Evolutionary conservation across 2,329 filamentous ascomycete genomes (phyloP), one percentile per base, ranked within the genome.

Genomic region (Keithomyces neogunnii): DNA sequence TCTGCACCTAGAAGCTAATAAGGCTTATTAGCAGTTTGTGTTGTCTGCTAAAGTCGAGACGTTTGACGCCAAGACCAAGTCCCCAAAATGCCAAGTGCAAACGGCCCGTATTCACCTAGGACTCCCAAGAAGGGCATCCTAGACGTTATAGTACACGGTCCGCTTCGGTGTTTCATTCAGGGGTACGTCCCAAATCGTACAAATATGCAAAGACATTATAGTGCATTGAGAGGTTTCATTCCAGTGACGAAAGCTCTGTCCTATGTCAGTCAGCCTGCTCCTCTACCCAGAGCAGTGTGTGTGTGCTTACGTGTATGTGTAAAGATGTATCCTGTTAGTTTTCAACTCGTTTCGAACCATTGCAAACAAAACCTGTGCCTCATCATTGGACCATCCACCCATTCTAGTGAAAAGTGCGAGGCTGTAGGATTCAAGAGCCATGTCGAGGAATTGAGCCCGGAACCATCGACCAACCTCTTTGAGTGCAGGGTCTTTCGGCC

Each of bases 401-500:
- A 53, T 55, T 13, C 60, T 44, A 9, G 60, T 62, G 35, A 62
- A 62, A 3, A 62, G 36, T 8, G 60, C 60, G 28, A 62, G 55
- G 0, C 55, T 55, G 33, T 62, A 58, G 1, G 58, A 53, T 43
- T 58, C 56, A 1, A 62, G 48, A 9, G 55, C 57, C 44, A 54
- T 44, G 31, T 60, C 57, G 1, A 61, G 44, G 32, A 59, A 57
- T 28, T 61, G 57, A 1, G 52, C 50, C 1, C 56, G 50, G 35
- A 59, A 59, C 35, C 55, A 43, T 3, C 47, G 35, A 6, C 47
- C 47, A 31, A 48, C 3, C 46, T 70, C 66, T 53, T 72, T 74
- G 28, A 73, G 61, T n/a, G 64, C 65, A 1, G 63, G 59, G 39
- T 74, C 66, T 40, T 65, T 69, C 2, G 72, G 66, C 73, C 73